Evolutionary conservation across 2,329 filamentous ascomycete species (phyloP).

Genomic region (Epichloe glyceriae): DNA sequence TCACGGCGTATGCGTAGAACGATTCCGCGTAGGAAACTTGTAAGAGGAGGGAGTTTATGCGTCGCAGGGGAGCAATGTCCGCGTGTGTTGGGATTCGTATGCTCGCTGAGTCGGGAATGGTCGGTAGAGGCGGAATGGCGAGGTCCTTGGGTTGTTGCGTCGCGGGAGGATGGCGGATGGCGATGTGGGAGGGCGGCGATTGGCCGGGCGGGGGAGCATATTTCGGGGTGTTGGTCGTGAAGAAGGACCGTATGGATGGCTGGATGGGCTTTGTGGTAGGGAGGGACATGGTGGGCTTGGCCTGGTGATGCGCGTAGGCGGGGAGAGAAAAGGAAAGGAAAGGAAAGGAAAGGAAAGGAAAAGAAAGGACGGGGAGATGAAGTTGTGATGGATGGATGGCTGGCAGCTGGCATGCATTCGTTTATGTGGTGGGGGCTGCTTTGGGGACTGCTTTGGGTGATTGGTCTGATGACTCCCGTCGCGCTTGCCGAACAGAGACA

Average conservation of each 20-base stretch:
- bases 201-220: constrained; percentile 20
- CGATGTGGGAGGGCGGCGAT: constrained; percentile 16
- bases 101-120: constrained; percentile 32
- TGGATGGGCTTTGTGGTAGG: constrained; percentile 28
- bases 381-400: too few species aligned
- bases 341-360: too few species aligned
- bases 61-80: constrained; percentile 45
- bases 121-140: constrained; percentile 17
- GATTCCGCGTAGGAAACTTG: constrained; percentile 50
- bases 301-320: background rate
- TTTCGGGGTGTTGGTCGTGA: constrained; percentile 32
- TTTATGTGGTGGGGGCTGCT: too few species aligned
- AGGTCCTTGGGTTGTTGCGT: constrained; percentile 12
- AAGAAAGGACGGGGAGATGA: too few species aligned
- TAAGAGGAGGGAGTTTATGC: constrained; percentile 53
- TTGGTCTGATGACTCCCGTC: background rate
- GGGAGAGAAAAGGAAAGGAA: background rate
- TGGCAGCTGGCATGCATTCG: too few species aligned
- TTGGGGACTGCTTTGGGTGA: too few species aligned
- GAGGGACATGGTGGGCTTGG: constrained; percentile 23
- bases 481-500: background rate
- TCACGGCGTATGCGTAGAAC: constrained; percentile 45
- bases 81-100: constrained; percentile 36
- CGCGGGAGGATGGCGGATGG: constrained; percentile 12
- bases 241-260: constrained; percentile 51